Conservation (phyloP, 2,329 filamentous ascomycete genomes). For the Apiospora malaysiana region DNA sequence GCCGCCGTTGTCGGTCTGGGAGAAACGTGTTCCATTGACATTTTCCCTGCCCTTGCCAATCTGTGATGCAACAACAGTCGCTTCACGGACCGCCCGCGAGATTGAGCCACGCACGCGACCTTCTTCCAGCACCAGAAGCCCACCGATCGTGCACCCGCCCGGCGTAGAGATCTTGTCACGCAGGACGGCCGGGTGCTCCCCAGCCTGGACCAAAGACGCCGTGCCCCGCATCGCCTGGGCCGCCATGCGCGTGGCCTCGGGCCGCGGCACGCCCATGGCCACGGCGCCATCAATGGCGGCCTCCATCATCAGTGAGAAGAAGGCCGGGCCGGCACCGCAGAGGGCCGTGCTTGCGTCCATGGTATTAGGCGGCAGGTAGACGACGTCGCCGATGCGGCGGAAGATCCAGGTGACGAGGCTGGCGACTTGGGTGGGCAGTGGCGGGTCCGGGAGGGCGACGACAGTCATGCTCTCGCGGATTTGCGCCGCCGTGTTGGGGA, state of each 20-base stretch:
- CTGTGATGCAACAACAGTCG: conserved; percentile 72
- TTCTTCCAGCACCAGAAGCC: conserved; percentile 76
- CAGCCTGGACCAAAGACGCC: conserved; percentile 70
- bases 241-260: conserved; percentile 77
- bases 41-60: conserved; percentile 47
- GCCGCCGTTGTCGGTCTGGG: conserved; percentile 15
- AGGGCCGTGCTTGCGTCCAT: conserved; percentile 79
- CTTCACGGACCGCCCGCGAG: conserved; percentile 72
- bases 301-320: conserved; percentile 78
- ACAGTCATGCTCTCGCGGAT: conserved; percentile 85
- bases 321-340: conserved; percentile 76
- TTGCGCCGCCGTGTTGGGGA: conserved; percentile 84
- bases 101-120: conserved; percentile 71
- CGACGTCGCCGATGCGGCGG: conserved; percentile 72
- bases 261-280: conserved; percentile 76
- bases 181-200: conserved; percentile 77
- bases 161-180: conserved; percentile 80
- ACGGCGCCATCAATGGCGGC: conserved; percentile 78
- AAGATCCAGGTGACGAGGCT: conserved; percentile 78
- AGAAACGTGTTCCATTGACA: conserved; percentile 14
- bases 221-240: conserved; percentile 80
- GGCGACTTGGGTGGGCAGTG: conserved; percentile 59
- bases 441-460: conserved; percentile 67
- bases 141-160: conserved; percentile 79
- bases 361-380: conserved; percentile 67